Evolutionary conservation across 2,329 filamentous ascomycete species (phyloP).

Genomic region (Ophiobolus disseminans): DNA sequence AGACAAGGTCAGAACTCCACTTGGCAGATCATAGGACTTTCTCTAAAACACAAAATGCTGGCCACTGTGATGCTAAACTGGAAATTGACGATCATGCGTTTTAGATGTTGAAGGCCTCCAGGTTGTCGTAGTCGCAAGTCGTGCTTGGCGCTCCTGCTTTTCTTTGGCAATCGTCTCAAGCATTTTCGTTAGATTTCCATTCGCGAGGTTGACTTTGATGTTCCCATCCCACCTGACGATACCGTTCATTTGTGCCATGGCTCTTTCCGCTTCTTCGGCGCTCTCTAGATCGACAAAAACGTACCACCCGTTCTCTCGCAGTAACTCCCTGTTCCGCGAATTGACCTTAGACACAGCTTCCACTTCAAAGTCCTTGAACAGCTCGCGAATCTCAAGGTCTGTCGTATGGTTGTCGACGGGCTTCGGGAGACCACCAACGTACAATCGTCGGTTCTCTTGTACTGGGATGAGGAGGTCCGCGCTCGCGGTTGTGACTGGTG

Average conservation of each 20-base stretch:
- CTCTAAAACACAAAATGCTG: too few species aligned
- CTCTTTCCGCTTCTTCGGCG: slow-evolving; percentile 30
- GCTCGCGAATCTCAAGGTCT: slow-evolving; percentile 51
- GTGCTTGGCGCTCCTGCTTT: too few species aligned
- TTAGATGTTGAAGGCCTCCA: too few species aligned
- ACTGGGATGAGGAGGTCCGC: slow-evolving; percentile 9
- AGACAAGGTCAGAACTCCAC: too few species aligned
- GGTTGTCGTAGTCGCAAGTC: too few species aligned
- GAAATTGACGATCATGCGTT: too few species aligned
- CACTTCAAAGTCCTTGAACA: slow-evolving; percentile 56
- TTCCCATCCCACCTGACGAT: neutral
- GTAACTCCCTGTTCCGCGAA: slow-evolving; percentile 17
- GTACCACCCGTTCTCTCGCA: slow-evolving; percentile 27
- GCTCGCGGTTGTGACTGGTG: neutral
- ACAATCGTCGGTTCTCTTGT: slow-evolving; percentile 53
- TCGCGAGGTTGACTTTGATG: neutral
- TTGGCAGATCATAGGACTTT: too few species aligned
- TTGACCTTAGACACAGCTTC: slow-evolving; percentile 57
- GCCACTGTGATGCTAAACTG: too few species aligned
- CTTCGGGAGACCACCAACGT: slow-evolving; percentile 56
- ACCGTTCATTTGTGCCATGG: slow-evolving; percentile 28
- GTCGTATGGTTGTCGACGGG: slow-evolving; percentile 52
- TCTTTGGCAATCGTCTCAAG: too few species aligned
- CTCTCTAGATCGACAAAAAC: slow-evolving; percentile 39
- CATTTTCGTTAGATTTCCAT: too few species aligned